These are phyloP conservation scores for Apiotrichum veenhuisii DNA, from an alignment of 1,284 basidiomycete species.

Conservation along the genomic window DNA sequence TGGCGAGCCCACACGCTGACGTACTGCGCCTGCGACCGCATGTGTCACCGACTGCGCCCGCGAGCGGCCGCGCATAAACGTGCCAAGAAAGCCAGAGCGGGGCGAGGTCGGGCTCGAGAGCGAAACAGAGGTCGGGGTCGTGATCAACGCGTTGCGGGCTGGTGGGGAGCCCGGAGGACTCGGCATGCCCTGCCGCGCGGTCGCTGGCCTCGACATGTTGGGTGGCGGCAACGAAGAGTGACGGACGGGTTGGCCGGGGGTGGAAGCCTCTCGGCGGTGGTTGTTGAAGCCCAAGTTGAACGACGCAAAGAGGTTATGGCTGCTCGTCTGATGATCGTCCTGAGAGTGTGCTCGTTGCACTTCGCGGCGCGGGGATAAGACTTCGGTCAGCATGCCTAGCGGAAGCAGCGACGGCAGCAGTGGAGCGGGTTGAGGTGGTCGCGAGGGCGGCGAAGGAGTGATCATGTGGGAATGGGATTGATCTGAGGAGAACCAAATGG, in stretches of 20 bases:
- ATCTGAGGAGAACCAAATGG: too few species aligned
- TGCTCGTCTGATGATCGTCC: too few species aligned
- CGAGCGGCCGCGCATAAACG: conserved; percentile 44
- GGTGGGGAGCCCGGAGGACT: neutral
- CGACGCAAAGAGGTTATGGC: too few species aligned
- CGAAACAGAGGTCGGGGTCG: neutral
- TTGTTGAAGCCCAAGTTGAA: neutral
- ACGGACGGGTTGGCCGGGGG: neutral
- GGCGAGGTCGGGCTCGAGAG: conserved; percentile 34
- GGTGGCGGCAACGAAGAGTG: neutral
- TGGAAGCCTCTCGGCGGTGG: neutral
- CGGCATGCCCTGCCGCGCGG: neutral
- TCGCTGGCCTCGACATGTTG: conserved; percentile 1
- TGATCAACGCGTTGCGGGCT: neutral
- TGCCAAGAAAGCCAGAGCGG: conserved; percentile 42
- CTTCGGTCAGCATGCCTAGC: too few species aligned
- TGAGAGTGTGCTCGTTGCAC: too few species aligned
- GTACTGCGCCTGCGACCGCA: conserved; percentile 18
- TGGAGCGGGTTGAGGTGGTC: too few species aligned
- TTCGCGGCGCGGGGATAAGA: too few species aligned
- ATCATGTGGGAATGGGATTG: too few species aligned
- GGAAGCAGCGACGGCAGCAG: too few species aligned
- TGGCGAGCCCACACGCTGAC: conserved; percentile 22
- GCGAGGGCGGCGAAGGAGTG: too few species aligned
- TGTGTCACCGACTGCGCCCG: conserved; percentile 41